phyloP scores from a whole-genome alignment of 768 basidiomycete genomes.

The Naematelia aurantialba region DNA sequence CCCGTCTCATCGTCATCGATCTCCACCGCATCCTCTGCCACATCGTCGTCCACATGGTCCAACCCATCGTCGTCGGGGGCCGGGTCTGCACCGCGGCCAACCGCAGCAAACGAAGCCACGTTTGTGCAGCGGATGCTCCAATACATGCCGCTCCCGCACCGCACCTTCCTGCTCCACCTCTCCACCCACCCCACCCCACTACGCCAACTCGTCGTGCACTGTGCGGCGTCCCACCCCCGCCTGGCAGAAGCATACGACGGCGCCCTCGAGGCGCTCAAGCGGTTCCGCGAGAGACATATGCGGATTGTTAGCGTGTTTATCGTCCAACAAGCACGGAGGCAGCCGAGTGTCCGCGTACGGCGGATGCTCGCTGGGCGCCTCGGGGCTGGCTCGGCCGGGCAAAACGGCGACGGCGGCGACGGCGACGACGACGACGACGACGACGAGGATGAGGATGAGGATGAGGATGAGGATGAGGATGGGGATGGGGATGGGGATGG shows the following conservation, averaged over 20 bases:
- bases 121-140: slow-evolving; percentile 84
- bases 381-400: no score
- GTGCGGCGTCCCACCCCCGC: slow-evolving; percentile 32
- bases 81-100: slow-evolving; percentile 12
- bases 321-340: slow-evolving; percentile 69
- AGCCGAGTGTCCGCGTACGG: slow-evolving; percentile 40
- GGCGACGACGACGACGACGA: neutral
- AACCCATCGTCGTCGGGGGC: slow-evolving; percentile 5
- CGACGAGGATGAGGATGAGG: slow-evolving; percentile 6
- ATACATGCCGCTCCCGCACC: slow-evolving; percentile 92
- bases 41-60: slow-evolving; percentile 8
- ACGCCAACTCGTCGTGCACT: slow-evolving; percentile 56
- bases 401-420: no score
- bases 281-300: slow-evolving; percentile 82
- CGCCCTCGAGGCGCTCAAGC: slow-evolving; percentile 73
- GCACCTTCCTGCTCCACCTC: slow-evolving; percentile 65
- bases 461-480: no score
- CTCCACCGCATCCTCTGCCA: neutral
- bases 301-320: slow-evolving; percentile 82
- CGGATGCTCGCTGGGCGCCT: slow-evolving; percentile 31
- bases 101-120: slow-evolving; percentile 45
- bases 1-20: neutral
- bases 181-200: slow-evolving; percentile 66
- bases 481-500: no score
- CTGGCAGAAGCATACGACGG: slow-evolving; percentile 63